phyloP scores from a whole-genome alignment of 192 early-diverging fungal species.

The Gonapodya sp. region DNA sequence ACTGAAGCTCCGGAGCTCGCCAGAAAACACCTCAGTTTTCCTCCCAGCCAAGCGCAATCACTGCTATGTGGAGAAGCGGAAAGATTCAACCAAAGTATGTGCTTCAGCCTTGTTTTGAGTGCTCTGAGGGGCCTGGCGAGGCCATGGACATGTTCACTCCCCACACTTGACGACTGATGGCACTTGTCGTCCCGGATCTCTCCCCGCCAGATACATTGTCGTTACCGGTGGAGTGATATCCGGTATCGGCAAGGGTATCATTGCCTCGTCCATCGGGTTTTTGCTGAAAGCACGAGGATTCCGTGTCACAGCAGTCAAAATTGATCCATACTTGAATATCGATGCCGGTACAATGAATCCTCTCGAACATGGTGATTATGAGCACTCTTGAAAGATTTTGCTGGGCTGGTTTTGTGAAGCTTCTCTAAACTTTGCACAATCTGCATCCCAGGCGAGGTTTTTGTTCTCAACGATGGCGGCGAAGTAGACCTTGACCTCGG shows the following conservation, averaged over 20 bases:
- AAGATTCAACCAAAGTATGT: neutral
- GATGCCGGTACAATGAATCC: constrained; percentile 96
- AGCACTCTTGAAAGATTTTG: neutral
- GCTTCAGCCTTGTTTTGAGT: neutral
- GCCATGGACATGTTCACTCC: neutral
- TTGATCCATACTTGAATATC: constrained; percentile 99
- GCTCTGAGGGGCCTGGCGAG: neutral
- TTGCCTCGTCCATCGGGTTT: constrained; percentile 94
- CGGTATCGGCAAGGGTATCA: constrained; percentile 98
- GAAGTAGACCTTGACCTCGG: constrained; percentile 98
- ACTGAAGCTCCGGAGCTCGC: too few relatives aligned
- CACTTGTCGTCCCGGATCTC: neutral
- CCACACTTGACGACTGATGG: too few relatives aligned
- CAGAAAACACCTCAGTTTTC: too few relatives aligned
- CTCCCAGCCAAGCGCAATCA: too few relatives aligned
- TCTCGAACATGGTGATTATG: constrained; percentile 79
- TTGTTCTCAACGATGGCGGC: constrained; percentile 96
- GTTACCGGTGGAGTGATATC: constrained; percentile 99
- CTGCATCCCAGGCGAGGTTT: constrained; percentile 72
- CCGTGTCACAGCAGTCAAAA: constrained; percentile 95
- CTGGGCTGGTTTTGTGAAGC: neutral
- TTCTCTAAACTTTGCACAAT: neutral
- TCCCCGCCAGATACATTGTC: constrained; percentile 80
- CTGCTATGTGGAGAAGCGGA: constrained; percentile 1
- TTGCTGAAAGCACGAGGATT: constrained; percentile 87